phyloP scores from a whole-genome alignment of 176 grass and related monocot species.

The Rhynchospora tenuis region DNA sequence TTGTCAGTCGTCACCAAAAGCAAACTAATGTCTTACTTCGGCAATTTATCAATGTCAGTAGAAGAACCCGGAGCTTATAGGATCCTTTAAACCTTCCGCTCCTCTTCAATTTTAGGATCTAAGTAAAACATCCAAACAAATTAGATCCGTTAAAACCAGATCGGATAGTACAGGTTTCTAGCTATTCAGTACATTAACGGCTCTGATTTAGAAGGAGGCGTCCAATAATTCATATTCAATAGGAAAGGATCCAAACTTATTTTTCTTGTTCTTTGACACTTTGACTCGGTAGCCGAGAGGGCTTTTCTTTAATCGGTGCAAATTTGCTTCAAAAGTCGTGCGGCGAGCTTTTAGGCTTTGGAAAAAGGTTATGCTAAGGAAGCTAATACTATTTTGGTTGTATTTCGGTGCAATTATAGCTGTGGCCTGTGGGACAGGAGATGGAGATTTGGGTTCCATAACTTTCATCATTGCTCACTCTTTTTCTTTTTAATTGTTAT shows the following conservation, averaged over 20 bases:
- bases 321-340: constrained; percentile 22
- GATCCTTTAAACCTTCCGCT: not conserved
- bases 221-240: not conserved
- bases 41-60: not conserved
- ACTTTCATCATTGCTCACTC: not conserved
- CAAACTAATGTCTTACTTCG: too few relatives aligned
- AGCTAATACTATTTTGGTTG: not conserved
- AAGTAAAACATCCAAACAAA: not conserved
- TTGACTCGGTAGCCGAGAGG: not conserved
- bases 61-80: not conserved
- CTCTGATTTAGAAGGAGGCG: not conserved
- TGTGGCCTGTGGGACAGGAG: not conserved
- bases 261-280: not conserved
- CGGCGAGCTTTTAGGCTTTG: not conserved
- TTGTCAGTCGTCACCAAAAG: too few relatives aligned
- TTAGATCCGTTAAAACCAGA: not conserved
- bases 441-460: not conserved
- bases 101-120: not conserved
- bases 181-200: not conserved
- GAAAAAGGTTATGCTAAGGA: not conserved
- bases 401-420: not conserved
- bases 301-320: constrained; percentile 11
- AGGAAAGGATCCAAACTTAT: not conserved
- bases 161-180: not conserved
- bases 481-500: not conserved